Evolutionary conservation across 257 asterid species (phyloP).

Genomic region (Nemophila menziesii): DNA sequence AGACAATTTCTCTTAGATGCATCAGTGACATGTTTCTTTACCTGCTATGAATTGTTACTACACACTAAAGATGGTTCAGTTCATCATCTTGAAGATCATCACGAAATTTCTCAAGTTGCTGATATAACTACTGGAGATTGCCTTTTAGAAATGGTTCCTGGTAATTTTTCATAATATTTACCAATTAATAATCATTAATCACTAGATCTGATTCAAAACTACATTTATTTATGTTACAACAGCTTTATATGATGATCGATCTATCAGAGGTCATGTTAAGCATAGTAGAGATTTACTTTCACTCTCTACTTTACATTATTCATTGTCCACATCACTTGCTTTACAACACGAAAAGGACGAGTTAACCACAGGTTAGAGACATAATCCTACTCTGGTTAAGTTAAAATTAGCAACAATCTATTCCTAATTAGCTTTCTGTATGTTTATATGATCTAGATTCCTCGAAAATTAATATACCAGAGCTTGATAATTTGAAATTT

Average conservation of each 20-base stretch:
- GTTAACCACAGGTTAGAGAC: slow-evolving; percentile 42
- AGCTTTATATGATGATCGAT: slow-evolving; percentile 93
- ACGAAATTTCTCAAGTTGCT: slow-evolving; percentile 85
- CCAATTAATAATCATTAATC: slow-evolving; percentile 4
- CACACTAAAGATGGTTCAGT: slow-evolving; percentile 64
- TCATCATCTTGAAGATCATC: slow-evolving; percentile 80
- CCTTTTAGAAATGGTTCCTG: slow-evolving; percentile 86
- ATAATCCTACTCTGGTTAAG: slow-evolving; percentile 7
- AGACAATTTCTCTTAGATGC: slow-evolving; percentile 95
- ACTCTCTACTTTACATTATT: slow-evolving; percentile 65
- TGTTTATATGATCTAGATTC: slow-evolving; percentile 37
- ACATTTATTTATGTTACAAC: slow-evolving; percentile 18
- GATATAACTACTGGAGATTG: slow-evolving; percentile 80
- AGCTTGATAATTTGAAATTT: slow-evolving; percentile 66
- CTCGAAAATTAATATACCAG: slow-evolving; percentile 56
- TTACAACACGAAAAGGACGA: slow-evolving; percentile 53
- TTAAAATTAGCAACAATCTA: not conserved
- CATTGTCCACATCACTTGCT: slow-evolving; percentile 74
- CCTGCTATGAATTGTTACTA: slow-evolving; percentile 79
- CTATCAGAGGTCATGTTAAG: slow-evolving; percentile 83
- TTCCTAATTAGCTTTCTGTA: slow-evolving; percentile 11
- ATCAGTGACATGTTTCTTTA: slow-evolving; percentile 73
- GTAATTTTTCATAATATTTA: slow-evolving; percentile 31
- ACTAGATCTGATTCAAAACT: slow-evolving; percentile 16
- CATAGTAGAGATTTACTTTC: slow-evolving; percentile 82